phyloP scores from a whole-genome alignment of 1,284 basidiomycete genomes.

The Ustilago curta region DNA sequence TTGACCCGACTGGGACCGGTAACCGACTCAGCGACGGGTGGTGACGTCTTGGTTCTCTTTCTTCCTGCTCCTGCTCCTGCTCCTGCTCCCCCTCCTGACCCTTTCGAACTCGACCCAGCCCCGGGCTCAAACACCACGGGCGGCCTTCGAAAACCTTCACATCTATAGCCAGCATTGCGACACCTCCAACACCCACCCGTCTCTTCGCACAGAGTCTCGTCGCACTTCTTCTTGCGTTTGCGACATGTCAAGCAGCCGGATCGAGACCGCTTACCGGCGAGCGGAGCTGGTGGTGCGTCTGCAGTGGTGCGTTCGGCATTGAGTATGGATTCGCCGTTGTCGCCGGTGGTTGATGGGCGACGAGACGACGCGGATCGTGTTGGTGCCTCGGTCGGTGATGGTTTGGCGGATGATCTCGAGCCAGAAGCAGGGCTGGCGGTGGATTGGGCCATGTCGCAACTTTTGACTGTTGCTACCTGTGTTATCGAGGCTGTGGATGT shows the following conservation, averaged over 20 bases:
- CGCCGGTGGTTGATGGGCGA: background rate
- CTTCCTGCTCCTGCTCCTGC: too few species aligned
- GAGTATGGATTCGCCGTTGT: background rate
- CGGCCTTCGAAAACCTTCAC: constrained; percentile 38
- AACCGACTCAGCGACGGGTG: constrained; percentile 1
- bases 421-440: constrained; percentile 7
- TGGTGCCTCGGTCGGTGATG: background rate
- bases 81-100: too few species aligned
- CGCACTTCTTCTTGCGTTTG: constrained; percentile 50
- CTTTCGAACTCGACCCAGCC: constrained; percentile 11
- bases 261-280: constrained; percentile 34
- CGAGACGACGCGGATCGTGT: background rate
- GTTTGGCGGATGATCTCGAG: background rate
- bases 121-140: constrained; percentile 37
- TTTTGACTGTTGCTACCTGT: background rate
- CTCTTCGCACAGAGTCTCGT: constrained; percentile 44
- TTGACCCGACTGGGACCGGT: constrained; percentile 4
- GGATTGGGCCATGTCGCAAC: background rate
- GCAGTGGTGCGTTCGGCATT: background rate
- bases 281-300: constrained; percentile 3
- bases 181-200: constrained; percentile 49
- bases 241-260: constrained; percentile 48
- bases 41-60: constrained; percentile 13
- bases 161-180: constrained; percentile 49
- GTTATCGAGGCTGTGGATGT: background rate